These are phyloP conservation scores for Cordia subcordata DNA, from an alignment of 257 asterid species.

Conservation along the genomic window DNA sequence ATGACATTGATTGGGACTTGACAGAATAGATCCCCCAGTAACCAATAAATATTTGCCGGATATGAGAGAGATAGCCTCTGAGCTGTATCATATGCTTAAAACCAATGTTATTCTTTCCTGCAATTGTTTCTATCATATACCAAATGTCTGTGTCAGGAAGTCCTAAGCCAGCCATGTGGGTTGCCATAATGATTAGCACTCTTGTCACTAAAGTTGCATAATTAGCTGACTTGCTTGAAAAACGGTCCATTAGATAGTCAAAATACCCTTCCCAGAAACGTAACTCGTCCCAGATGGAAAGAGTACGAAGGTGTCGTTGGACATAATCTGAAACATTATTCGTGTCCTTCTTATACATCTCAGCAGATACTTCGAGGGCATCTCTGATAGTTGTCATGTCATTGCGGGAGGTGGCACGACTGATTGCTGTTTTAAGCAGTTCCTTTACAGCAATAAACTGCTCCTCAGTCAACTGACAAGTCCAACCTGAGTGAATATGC, in stretches of 20 bases:
- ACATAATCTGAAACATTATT: slow-evolving; percentile 80
- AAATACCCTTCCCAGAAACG: slow-evolving; percentile 98
- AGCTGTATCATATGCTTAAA: slow-evolving; percentile 85
- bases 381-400: slow-evolving; percentile 95
- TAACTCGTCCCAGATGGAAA: slow-evolving; percentile 89
- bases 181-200: slow-evolving; percentile 75
- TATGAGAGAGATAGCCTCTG: slow-evolving; percentile 79
- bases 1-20: slow-evolving; percentile 54
- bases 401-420: slow-evolving; percentile 83
- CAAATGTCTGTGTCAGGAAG: slow-evolving; percentile 92
- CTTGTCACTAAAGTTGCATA: slow-evolving; percentile 86
- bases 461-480: slow-evolving; percentile 74
- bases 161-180: slow-evolving; percentile 96
- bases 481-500: slow-evolving; percentile 88
- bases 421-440: slow-evolving; percentile 89
- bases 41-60: slow-evolving; percentile 69
- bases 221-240: slow-evolving; percentile 92
- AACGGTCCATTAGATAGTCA: slow-evolving; percentile 78
- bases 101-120: slow-evolving; percentile 89
- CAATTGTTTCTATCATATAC: slow-evolving; percentile 90
- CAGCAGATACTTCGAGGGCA: slow-evolving; percentile 98
- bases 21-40: slow-evolving; percentile 85
- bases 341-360: slow-evolving; percentile 77
- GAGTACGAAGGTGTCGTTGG: slow-evolving; percentile 88
- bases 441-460: slow-evolving; percentile 95